Conservation (phyloP, 1,284 basidiomycete genomes). For the Sphagnurus paluster region DNA sequence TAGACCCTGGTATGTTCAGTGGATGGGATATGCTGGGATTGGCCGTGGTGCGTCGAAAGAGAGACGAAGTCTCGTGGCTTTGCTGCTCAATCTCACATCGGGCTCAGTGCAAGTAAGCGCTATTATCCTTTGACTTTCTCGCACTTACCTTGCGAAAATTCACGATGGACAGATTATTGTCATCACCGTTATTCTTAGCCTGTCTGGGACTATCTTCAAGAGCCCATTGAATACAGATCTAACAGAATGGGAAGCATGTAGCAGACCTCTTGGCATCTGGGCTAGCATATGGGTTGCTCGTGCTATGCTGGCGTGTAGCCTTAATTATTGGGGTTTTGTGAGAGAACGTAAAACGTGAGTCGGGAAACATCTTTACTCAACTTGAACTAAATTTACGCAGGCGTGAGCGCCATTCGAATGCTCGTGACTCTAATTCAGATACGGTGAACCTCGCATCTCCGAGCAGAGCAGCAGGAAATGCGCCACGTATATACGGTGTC, state of each 20-base stretch:
- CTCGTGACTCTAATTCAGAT: no score
- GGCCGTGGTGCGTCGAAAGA: slow-evolving; percentile 54
- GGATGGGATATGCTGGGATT: slow-evolving; percentile 55
- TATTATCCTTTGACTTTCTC: slow-evolving; percentile 19
- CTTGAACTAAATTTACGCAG: no score
- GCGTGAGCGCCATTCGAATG: no score
- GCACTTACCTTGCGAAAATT: not conserved
- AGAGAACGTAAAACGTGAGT: slow-evolving; percentile 47
- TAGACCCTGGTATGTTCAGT: slow-evolving; percentile 28
- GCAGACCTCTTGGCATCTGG: slow-evolving; percentile 70
- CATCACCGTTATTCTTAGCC: slow-evolving; percentile 54
- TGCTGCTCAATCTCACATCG: slow-evolving; percentile 56
- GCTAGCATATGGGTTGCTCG: slow-evolving; percentile 67
- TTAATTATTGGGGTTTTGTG: slow-evolving; percentile 63
- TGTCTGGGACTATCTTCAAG: slow-evolving; percentile 44
- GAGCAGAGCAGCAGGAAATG: no score
- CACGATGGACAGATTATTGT: slow-evolving; percentile 42
- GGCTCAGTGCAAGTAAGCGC: slow-evolving; percentile 54
- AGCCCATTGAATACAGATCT: slow-evolving; percentile 46
- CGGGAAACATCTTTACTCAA: not conserved
- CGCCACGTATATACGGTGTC: not conserved
- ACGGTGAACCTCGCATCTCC: no score
- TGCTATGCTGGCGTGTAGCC: slow-evolving; percentile 47
- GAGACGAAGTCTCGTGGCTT: slow-evolving; percentile 56
- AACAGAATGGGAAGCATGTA: slow-evolving; percentile 68